These are phyloP conservation scores for Mortierella sp. DNA, from an alignment of 371 early-diverging fungal genomes.

Conservation along the genomic window DNA sequence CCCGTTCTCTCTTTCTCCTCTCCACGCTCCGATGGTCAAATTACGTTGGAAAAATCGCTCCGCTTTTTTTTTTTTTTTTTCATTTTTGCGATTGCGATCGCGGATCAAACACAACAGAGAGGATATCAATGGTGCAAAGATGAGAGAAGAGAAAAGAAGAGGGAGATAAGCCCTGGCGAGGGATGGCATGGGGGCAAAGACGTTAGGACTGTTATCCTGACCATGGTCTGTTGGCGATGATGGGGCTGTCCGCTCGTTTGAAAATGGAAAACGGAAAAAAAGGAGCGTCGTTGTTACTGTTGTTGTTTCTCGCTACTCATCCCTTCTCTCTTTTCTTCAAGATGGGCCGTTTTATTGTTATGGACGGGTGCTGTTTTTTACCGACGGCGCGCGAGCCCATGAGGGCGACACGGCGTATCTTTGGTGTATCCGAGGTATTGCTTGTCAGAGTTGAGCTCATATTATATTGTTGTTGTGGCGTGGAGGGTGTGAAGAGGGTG, in stretches of 20 bases:
- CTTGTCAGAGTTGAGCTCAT: conserved; percentile 43
- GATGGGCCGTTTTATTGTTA: background rate
- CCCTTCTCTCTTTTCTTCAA: background rate
- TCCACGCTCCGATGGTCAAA: background rate
- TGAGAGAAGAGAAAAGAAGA: background rate
- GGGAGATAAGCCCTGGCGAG: background rate
- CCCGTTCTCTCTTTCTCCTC: background rate
- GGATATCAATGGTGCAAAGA: background rate
- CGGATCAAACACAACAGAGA: background rate
- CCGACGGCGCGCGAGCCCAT: conserved; percentile 91
- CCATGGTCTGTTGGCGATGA: background rate
- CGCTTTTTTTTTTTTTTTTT: background rate
- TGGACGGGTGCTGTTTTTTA: conserved; percentile 52
- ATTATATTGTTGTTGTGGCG: background rate
- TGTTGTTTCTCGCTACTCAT: background rate
- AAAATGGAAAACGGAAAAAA: background rate
- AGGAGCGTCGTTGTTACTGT: background rate
- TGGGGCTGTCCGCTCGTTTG: background rate
- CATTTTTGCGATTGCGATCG: conserved; percentile 1
- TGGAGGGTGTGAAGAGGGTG: background rate
- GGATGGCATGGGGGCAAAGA: background rate
- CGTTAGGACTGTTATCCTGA: background rate
- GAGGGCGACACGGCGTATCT: conserved; percentile 79
- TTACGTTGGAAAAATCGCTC: background rate
- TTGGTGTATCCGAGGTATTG: conserved; percentile 51